Base-by-base conservation (phyloP, 495 filamentous ascomycete species). In the Oleoguttula mirabilis region DNA sequence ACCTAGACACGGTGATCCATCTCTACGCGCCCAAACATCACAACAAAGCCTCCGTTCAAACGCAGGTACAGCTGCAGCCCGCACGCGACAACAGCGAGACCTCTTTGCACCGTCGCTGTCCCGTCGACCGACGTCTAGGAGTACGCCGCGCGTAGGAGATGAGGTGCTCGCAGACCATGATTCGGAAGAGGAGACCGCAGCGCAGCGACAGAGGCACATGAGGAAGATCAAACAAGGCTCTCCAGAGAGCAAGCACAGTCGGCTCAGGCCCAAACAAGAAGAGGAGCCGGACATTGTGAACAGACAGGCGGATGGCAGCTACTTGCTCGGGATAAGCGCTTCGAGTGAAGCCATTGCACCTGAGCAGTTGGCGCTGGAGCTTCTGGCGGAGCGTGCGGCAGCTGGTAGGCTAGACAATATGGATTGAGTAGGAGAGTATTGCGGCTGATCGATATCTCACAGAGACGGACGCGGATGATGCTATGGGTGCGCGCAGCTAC, bases 241-340 rank as follows among this genome's bases (percentile, higher is more conserved):
- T 33, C 43, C 43, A 2, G n/a, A n/a, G n/a, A n/a, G n/a, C n/a
- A 41, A 41, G 23, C 27, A 40, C 10, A 24, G 32, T 10, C 1
- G 36, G 16, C 6, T n/a, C 10, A 21, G 31, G 32, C 4, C 11
- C 15, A 16, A 21, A 10, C 10, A 45, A 11, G 44, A 44, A 2
- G 44, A 52, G 10, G 49, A 43, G 10, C 3, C 17, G 39, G 45
- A 48, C 6, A 47, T 52, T 15, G 49, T 52, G 6, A 44, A 43
- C 20, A 17, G 49, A n/a, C 32, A 34, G 39, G 2, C 43, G 5
- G 45, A 48, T 44, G 49, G 49, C 4, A 30, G 30, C 6, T 47
- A 33, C 14, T 25, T 52, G 45, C 32, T 48, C 6, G 33, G 30
- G 5, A 34, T 17, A 10, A 31, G 12, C 10, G 19, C 8, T 7